Evolutionary conservation across 306 rosid species (phyloP).

Genomic region (Cyclanthera cordifolia): DNA sequence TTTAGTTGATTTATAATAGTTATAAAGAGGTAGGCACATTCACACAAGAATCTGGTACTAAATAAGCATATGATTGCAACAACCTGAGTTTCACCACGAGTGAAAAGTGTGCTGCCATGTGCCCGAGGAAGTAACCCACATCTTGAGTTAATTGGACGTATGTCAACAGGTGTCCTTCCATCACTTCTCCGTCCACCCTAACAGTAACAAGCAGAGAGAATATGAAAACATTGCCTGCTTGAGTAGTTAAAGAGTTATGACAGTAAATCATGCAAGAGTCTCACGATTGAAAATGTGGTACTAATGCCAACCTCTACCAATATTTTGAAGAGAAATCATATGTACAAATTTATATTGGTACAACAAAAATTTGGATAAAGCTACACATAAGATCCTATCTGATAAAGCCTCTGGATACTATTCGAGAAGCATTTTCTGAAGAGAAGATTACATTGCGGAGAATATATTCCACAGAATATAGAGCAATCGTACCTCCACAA

Average conservation of each 20-base stretch:
- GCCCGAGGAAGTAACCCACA: constrained; percentile 93
- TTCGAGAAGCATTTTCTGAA: not conserved
- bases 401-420: not conserved
- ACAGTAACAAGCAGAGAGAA: not conserved
- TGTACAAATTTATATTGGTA: not conserved
- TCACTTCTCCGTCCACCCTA: constrained; percentile 95
- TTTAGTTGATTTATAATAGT: not conserved
- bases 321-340: not conserved
- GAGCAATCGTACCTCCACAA: constrained; percentile 69
- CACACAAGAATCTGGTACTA: not conserved
- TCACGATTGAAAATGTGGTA: not conserved
- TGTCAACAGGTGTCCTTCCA: constrained; percentile 59
- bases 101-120: constrained; percentile 94
- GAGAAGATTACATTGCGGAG: not conserved
- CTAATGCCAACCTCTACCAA: not conserved
- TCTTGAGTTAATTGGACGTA: constrained; percentile 75
- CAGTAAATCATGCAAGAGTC: not conserved
- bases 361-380: not conserved
- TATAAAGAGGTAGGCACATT: not conserved
- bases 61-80: constrained; percentile 5
- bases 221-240: not conserved
- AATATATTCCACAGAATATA: not conserved
- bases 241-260: not conserved
- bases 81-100: constrained; percentile 99
- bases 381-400: not conserved